A percentile compares a stretch with the other conserved stretches of the same genome.
Conservation (phyloP, 2,329 filamentous ascomycete genomes). For the Xylariaceae sp. region DNA sequence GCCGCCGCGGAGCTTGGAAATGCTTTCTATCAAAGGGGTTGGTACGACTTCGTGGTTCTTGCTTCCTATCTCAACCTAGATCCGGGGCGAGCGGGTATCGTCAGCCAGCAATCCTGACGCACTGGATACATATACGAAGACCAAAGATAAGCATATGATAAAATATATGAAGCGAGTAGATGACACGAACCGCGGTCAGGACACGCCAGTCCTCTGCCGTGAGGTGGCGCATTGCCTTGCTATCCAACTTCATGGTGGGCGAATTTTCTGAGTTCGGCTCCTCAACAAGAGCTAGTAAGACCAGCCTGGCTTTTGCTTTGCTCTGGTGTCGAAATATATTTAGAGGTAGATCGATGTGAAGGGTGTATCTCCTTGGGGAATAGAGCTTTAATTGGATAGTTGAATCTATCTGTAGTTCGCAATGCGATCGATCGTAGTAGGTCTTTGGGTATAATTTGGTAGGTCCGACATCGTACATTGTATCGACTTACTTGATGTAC, state of each 20-base stretch:
- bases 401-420: neutral
- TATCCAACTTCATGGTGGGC: constrained; percentile 82
- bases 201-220: constrained; percentile 92
- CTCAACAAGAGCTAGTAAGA: neutral
- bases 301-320: neutral
- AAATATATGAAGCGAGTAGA: neutral
- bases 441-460: neutral
- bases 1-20: constrained; percentile 74
- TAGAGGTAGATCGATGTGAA: too few species aligned
- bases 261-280: neutral
- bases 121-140: too few species aligned
- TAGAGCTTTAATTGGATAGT: too few species aligned
- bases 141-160: constrained; percentile 8
- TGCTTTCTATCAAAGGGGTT: constrained; percentile 77
- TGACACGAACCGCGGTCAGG: constrained; percentile 69
- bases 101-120: too few species aligned
- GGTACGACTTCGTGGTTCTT: constrained; percentile 97
- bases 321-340: neutral
- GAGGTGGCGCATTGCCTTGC: constrained; percentile 87
- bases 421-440: neutral
- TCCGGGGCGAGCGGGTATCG: too few species aligned
- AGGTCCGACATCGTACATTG: too few species aligned
- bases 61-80: constrained; percentile 83
- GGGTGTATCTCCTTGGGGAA: too few species aligned
- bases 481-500: constrained; percentile 7